Evolutionary conservation across 192 early-diverging fungal genomes (phyloP).

Genomic region (Rhizophagus clarus): DNA sequence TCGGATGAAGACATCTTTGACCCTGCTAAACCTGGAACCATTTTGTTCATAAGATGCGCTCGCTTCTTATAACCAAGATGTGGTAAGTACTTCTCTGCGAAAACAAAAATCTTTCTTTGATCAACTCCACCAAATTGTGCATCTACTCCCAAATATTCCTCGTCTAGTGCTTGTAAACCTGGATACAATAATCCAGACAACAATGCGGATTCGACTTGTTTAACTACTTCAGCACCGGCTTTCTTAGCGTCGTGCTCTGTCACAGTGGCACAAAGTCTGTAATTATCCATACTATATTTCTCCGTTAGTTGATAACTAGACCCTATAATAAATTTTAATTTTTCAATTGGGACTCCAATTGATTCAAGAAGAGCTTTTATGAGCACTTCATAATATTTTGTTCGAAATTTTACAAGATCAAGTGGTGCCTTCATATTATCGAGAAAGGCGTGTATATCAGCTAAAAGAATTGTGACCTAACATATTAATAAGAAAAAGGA

Average conservation of each 20-base stretch:
- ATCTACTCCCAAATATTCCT: constrained; percentile 94
- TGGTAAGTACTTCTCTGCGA: constrained; percentile 96
- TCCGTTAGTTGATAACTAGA: constrained; percentile 86
- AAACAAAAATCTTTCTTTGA: constrained; percentile 99
- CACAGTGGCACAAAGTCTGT: constrained; percentile 79
- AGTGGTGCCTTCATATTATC: constrained; percentile 98
- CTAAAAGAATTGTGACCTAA: constrained; percentile 87
- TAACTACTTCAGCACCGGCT: constrained; percentile 98
- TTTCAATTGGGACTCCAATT: constrained; percentile 93
- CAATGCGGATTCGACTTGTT: constrained; percentile 86
- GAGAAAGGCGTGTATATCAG: constrained; percentile 96
- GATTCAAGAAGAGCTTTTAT: constrained; percentile 90
- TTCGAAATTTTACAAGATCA: constrained; percentile 84
- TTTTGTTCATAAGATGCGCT: constrained; percentile 96
- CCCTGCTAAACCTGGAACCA: constrained; percentile 94
- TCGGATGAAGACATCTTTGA: constrained; percentile 97
- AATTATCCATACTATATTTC: constrained; percentile 91
- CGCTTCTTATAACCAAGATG: constrained; percentile 95
- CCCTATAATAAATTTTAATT: constrained; percentile 89
- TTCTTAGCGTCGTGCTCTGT: constrained; percentile 97
- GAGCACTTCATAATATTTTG: constrained; percentile 90
- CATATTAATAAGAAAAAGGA: background rate
- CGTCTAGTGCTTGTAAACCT: constrained; percentile 95
- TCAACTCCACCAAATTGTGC: constrained; percentile 97
- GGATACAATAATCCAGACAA: constrained; percentile 97